A percentile compares a stretch with the other conserved stretches of the same genome.
These are phyloP conservation scores for Aspergillus quadricinctus DNA, from an alignment of 2,329 filamentous ascomycete genomes.

Conservation along the genomic window DNA sequence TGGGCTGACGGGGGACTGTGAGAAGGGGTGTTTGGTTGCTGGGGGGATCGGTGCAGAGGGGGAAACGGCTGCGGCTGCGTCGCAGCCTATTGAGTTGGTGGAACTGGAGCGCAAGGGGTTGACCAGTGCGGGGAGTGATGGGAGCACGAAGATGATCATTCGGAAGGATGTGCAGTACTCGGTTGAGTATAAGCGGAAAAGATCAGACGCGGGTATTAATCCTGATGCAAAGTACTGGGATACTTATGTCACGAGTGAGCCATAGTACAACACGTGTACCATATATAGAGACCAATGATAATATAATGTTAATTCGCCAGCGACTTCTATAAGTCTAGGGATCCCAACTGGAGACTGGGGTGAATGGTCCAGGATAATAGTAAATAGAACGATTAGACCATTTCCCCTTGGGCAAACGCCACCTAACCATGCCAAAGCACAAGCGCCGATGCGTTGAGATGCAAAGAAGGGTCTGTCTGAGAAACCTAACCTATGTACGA, in stretches of 20 bases:
- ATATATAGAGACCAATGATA: neutral
- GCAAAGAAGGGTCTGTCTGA: neutral
- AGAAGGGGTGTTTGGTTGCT: neutral
- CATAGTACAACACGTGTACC: neutral
- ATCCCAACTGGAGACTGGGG: neutral
- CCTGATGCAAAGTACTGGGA: slow-evolving; percentile 13
- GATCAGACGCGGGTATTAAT: neutral
- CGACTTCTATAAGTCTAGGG: neutral
- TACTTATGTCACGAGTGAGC: slow-evolving; percentile 9
- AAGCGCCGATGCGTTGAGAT: neutral
- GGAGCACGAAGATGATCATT: slow-evolving; percentile 27
- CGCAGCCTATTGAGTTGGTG: slow-evolving; percentile 11
- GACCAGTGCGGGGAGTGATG: slow-evolving; percentile 9
- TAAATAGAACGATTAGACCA: neutral
- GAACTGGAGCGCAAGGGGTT: slow-evolving; percentile 3
- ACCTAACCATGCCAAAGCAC: neutral
- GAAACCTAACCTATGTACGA: neutral
- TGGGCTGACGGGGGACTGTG: neutral
- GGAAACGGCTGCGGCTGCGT: neutral
- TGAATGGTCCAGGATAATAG: neutral
- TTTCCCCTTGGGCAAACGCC: too few species aligned
- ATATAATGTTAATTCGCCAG: neutral
- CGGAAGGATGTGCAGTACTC: slow-evolving; percentile 31
- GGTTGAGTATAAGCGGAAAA: slow-evolving; percentile 21
- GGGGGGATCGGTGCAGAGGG: neutral